Percentiles rank a stretch among this genome's conserved stretches.
Evolutionary conservation across 2,329 filamentous ascomycete genomes (phyloP).

Genomic region (Decorospora gaudefroyi): DNA sequence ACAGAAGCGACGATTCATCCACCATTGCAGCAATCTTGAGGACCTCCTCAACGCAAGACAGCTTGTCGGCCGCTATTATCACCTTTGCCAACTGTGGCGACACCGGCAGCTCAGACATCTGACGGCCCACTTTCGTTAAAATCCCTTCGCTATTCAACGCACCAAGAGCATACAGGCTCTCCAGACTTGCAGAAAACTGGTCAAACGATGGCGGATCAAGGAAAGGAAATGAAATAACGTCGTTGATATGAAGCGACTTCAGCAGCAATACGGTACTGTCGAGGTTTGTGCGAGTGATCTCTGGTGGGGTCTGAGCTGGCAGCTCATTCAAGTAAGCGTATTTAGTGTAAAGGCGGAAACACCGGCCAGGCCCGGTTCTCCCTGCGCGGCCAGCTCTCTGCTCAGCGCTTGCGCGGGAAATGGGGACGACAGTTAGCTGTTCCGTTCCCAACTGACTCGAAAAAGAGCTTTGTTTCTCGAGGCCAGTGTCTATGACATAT

Average conservation of each 20-base stretch:
- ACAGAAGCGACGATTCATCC: constrained; percentile 79
- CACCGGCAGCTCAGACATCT: constrained; percentile 94
- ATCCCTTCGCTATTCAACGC: constrained; percentile 87
- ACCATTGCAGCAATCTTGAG: constrained; percentile 94
- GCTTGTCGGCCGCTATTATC: constrained; percentile 83
- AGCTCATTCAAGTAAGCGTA: constrained; percentile 95
- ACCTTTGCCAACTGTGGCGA: constrained; percentile 91
- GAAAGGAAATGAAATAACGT: constrained; percentile 92
- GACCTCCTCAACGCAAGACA: constrained; percentile 92
- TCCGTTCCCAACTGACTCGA: background rate
- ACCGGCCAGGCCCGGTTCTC: constrained; percentile 88
- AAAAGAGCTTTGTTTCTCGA: constrained; percentile 73
- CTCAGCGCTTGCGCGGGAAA: constrained; percentile 87
- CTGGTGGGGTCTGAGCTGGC: constrained; percentile 84
- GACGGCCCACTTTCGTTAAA: constrained; percentile 85
- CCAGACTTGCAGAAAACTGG: constrained; percentile 83
- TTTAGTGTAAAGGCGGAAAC: constrained; percentile 90
- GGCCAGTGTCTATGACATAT: constrained; percentile 93
- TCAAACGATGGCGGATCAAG: constrained; percentile 92
- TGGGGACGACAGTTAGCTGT: background rate
- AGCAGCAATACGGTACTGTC: constrained; percentile 82
- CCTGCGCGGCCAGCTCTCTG: constrained; percentile 92
- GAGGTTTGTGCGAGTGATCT: constrained; percentile 89
- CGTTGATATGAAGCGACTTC: constrained; percentile 88
- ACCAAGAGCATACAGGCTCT: constrained; percentile 88